Evolutionary conservation across 176 grass and related monocot species (phyloP).

Genomic region (Rhynchospora breviuscula): DNA sequence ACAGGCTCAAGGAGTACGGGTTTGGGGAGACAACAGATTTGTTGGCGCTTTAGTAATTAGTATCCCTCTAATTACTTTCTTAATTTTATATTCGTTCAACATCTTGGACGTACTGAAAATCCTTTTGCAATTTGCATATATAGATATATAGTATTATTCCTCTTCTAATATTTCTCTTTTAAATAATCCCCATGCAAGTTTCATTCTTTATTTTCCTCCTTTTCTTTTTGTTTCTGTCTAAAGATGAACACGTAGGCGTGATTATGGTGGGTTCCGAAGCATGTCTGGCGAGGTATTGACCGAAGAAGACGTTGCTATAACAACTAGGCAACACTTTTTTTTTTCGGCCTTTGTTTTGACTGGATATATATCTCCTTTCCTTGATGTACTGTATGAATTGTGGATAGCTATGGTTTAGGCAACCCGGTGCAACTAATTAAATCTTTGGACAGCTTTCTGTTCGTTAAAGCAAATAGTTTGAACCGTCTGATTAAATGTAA

Average conservation of each 20-base stretch:
- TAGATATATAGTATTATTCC: background rate
- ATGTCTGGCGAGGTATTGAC: constrained; percentile 32
- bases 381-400: background rate
- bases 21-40: constrained; percentile 9
- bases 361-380: background rate
- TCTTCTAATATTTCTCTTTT: background rate
- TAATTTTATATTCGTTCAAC: constrained; percentile 4
- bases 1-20: background rate
- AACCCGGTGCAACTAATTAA: background rate
- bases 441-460: background rate
- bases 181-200: background rate
- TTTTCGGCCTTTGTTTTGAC: background rate
- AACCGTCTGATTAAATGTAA: too few relatives aligned
- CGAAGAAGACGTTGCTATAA: background rate
- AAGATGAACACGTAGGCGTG: background rate
- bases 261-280: background rate
- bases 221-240: background rate
- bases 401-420: background rate
- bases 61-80: background rate
- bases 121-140: background rate
- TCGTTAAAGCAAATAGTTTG: background rate
- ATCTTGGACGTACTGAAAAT: background rate
- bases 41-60: background rate
- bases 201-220: background rate
- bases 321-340: background rate